Percentiles rank a stretch among this genome's conserved stretches.
Conservation (phyloP, 257 asterid species). For the Sherardia arvensis region DNA sequence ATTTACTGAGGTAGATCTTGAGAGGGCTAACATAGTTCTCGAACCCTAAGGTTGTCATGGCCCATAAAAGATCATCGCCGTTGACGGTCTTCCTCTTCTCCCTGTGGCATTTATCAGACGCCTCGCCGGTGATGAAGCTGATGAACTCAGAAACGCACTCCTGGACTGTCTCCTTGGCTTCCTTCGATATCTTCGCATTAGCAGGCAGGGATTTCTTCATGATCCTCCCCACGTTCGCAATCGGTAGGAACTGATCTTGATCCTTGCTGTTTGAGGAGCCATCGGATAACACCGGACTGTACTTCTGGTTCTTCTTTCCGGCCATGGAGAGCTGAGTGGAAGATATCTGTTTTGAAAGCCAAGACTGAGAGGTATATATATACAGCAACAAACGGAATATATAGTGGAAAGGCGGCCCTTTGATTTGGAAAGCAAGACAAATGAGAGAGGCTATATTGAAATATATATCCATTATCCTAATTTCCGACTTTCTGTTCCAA, state of each 20-base stretch:
- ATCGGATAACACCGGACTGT: conserved; percentile 14
- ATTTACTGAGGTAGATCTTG: conserved; percentile 17
- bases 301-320: conserved; percentile 5
- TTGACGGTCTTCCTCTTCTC: conserved; percentile 22
- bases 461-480: no score
- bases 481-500: no score
- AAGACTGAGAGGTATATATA: background rate
- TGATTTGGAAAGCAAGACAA: conserved; percentile 1
- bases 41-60: conserved; percentile 19
- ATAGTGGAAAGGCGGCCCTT: conserved; percentile 19
- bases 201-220: conserved; percentile 20
- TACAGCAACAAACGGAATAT: conserved; percentile 4
- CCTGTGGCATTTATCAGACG: conserved; percentile 21
- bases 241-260: conserved; percentile 16
- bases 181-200: conserved; percentile 16
- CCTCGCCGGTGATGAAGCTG: conserved; percentile 21
- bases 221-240: conserved; percentile 18
- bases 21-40: conserved; percentile 17
- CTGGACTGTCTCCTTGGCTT: conserved; percentile 17
- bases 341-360: background rate
- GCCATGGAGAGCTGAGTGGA: background rate
- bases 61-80: conserved; percentile 22
- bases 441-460: background rate
- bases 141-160: conserved; percentile 24
- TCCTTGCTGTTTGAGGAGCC: conserved; percentile 7